These are phyloP conservation scores for Anisodus acutangulus DNA, from an alignment of 257 asterid species.

Conservation along the genomic window DNA sequence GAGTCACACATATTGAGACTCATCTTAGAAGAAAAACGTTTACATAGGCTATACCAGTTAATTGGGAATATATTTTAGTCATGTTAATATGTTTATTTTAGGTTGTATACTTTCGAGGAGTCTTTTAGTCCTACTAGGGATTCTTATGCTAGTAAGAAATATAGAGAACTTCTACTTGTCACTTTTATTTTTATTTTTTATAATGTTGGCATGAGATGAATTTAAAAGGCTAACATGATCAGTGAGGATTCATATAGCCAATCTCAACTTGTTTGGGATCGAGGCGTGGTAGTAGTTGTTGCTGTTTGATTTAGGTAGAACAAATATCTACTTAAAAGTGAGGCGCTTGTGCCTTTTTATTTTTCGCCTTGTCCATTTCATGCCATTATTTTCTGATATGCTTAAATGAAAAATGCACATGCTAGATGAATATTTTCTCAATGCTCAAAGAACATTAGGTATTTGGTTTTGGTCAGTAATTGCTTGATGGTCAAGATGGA, in stretches of 20 bases:
- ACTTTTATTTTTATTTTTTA: not conserved
- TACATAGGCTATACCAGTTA: not conserved
- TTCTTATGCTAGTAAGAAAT: not conserved
- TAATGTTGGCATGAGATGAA: not conserved
- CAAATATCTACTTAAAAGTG: not conserved
- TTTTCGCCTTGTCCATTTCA: not conserved
- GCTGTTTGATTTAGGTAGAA: not conserved
- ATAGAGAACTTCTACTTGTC: not conserved
- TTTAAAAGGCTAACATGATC: not conserved
- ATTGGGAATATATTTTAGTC: not conserved
- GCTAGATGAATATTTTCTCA: not conserved
- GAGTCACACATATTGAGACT: not conserved
- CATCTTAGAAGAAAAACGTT: not conserved
- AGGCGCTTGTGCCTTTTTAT: conserved; percentile 10
- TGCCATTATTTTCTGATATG: not conserved
- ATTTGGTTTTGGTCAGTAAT: not conserved
- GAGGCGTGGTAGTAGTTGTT: too few species aligned
- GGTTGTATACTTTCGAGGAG: not conserved
- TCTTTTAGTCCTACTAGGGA: not conserved
- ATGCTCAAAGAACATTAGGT: conserved; percentile 20
- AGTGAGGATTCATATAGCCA: too few species aligned
- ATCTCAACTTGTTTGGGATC: too few species aligned
- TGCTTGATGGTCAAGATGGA: conserved; percentile 16
- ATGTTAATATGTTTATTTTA: conserved; percentile 5
- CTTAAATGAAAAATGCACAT: not conserved